Evolutionary conservation across 2,329 filamentous ascomycete genomes (phyloP).

Genomic region (Alternaria novae-zelandiae): DNA sequence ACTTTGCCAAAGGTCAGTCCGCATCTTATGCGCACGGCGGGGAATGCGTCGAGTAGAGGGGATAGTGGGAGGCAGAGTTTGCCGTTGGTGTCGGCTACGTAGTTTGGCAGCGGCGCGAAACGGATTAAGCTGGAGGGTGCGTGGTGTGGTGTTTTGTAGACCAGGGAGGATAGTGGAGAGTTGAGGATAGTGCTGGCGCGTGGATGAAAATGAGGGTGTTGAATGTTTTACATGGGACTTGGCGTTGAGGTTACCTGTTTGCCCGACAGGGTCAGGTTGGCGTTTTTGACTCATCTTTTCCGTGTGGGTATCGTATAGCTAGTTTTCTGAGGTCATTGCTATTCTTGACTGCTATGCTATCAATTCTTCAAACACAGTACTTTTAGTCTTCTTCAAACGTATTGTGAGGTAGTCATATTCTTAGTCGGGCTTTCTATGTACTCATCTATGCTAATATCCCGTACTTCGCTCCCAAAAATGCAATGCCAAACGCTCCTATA

Average conservation of each 20-base stretch:
- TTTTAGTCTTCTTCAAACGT: not conserved
- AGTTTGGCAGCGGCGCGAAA: constrained; percentile 11
- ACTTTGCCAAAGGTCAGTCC: constrained; percentile 19
- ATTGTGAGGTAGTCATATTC: not conserved
- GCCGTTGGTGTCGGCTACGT: constrained; percentile 39
- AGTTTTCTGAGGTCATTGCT: not conserved
- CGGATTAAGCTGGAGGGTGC: not conserved
- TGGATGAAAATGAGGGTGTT: not conserved
- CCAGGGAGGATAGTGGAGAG: not conserved
- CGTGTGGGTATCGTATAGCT: not conserved
- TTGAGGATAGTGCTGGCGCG: not conserved
- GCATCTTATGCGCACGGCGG: constrained; percentile 39
- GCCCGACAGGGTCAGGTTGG: constrained; percentile 16
- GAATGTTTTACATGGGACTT: not conserved
- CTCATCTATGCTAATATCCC: not conserved
- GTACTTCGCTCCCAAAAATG: not conserved
- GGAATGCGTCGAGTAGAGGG: constrained; percentile 18
- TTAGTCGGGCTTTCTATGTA: not conserved
- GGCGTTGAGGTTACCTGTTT: constrained; percentile 7
- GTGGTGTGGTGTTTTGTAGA: not conserved
- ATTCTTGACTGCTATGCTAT: not conserved
- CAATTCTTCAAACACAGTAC: not conserved
- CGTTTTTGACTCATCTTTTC: not conserved
- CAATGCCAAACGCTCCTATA: not conserved
- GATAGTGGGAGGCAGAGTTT: constrained; percentile 25